A percentile compares a stretch with the other conserved stretches of the same genome.
phyloP scores from a whole-genome alignment of 2,329 filamentous ascomycete species.

The Botrytis medusae region DNA sequence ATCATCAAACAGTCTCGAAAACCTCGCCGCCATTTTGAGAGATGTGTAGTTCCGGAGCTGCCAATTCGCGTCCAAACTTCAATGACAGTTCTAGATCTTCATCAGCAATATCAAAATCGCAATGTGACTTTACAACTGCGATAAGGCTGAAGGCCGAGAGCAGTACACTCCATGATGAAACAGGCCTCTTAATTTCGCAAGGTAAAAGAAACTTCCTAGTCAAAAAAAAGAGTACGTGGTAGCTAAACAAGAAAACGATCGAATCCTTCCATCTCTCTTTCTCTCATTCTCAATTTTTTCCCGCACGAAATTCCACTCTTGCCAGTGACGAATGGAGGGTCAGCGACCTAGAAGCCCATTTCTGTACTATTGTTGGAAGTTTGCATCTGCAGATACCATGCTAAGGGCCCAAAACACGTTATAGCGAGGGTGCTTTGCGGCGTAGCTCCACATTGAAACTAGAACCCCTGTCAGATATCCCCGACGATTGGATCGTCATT shows the following conservation, averaged over 20 bases:
- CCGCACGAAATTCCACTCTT: not conserved
- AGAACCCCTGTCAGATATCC: not conserved
- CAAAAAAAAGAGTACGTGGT: not conserved
- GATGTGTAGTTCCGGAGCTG: not conserved
- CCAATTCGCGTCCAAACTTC: not conserved
- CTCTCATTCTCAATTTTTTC: not conserved
- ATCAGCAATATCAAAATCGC: not conserved
- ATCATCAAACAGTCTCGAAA: conserved; percentile 24
- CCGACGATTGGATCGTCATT: not conserved
- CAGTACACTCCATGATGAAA: not conserved
- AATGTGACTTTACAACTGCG: not conserved
- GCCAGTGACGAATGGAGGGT: not conserved
- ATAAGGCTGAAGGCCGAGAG: not conserved
- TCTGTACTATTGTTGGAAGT: not conserved
- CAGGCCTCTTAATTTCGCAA: not conserved
- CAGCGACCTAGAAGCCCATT: not conserved
- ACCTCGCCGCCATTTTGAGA: conserved; percentile 14
- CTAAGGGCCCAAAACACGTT: not conserved
- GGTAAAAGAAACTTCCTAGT: not conserved
- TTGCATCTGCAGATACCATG: not conserved
- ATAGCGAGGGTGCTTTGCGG: not conserved
- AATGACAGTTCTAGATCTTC: not conserved
- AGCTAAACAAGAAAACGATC: not conserved
- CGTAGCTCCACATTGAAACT: not conserved
- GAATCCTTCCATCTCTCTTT: not conserved